Conservation (phyloP, 2,329 filamentous ascomycete genomes). For the Arthrobotrys pseudoclavata region DNA sequence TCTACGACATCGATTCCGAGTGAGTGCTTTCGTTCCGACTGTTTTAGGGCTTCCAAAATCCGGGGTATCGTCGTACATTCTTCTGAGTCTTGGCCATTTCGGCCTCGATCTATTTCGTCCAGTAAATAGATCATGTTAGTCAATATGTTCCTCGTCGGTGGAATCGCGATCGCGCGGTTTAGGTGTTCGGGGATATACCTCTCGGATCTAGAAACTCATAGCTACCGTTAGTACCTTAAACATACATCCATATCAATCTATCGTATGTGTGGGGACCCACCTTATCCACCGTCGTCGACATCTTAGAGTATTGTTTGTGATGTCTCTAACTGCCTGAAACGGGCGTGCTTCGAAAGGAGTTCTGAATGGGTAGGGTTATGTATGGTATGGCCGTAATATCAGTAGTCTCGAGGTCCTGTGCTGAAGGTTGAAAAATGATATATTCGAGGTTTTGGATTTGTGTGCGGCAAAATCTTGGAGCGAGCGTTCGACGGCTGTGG, state of each 20-base stretch:
- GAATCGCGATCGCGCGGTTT: constrained; percentile 32
- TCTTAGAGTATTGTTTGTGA: constrained; percentile 70
- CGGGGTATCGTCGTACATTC: constrained; percentile 70
- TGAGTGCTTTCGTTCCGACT: constrained; percentile 6
- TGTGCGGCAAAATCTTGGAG: constrained; percentile 52
- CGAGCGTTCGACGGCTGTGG: constrained; percentile 2
- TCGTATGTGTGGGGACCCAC: constrained; percentile 72
- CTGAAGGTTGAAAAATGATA: constrained; percentile 30
- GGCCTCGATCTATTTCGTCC: constrained; percentile 44
- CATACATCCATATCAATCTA: constrained; percentile 83
- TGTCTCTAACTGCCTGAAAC: constrained; percentile 48
- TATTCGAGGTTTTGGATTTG: constrained; percentile 20
- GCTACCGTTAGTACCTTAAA: constrained; percentile 75
- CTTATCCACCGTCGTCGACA: constrained; percentile 99
- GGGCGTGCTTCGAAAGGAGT: background rate
- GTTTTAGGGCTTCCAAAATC: background rate
- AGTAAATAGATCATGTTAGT: constrained; percentile 13
- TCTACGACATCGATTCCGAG: constrained; percentile 66
- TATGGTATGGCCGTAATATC: constrained; percentile 52
- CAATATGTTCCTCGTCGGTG: background rate
- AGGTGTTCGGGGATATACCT: constrained; percentile 43
- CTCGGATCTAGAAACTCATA: constrained; percentile 51
- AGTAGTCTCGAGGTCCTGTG: constrained; percentile 3
- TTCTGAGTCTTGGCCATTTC: constrained; percentile 97
- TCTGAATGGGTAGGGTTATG: constrained; percentile 11